phyloP scores from a whole-genome alignment of 139 green algal species.

The Pleodorina starrii region DNA sequence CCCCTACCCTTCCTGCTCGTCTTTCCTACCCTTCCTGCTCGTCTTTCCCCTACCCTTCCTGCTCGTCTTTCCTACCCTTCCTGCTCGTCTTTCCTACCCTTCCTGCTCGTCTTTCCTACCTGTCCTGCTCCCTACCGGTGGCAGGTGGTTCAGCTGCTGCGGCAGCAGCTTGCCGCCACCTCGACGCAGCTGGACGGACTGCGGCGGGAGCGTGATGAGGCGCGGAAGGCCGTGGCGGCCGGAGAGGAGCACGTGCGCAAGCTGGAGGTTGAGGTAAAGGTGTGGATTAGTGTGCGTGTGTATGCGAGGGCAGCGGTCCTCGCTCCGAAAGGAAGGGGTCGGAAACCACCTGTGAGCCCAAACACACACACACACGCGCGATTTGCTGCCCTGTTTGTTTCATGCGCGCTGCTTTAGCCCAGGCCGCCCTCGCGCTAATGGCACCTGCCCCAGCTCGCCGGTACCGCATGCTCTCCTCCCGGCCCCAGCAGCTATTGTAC shows the following conservation, averaged over 20 bases:
- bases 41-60: not conserved
- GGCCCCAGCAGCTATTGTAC: too few species aligned
- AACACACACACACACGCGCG: too few species aligned
- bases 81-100: too few species aligned
- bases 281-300: too few species aligned
- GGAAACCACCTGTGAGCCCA: too few species aligned
- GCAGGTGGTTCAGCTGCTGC: conserved; percentile 34
- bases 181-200: conserved; percentile 27
- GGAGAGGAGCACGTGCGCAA: conserved; percentile 2
- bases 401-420: too few species aligned
- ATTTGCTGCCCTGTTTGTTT: too few species aligned
- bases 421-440: too few species aligned
- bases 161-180: conserved; percentile 43
- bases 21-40: not conserved
- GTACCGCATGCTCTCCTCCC: too few species aligned
- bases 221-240: not conserved
- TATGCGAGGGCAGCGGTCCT: too few species aligned
- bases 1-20: not conserved
- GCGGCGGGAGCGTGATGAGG: conserved; percentile 11
- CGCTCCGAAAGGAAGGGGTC: too few species aligned
- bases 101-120: not conserved
- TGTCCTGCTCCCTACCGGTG: not conserved
- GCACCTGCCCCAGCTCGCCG: too few species aligned
- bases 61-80: not conserved
- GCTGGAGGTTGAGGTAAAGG: conserved; percentile 11